These are phyloP conservation scores for Amanita muscaria DNA, from an alignment of 768 basidiomycete genomes.

Conservation along the genomic window DNA sequence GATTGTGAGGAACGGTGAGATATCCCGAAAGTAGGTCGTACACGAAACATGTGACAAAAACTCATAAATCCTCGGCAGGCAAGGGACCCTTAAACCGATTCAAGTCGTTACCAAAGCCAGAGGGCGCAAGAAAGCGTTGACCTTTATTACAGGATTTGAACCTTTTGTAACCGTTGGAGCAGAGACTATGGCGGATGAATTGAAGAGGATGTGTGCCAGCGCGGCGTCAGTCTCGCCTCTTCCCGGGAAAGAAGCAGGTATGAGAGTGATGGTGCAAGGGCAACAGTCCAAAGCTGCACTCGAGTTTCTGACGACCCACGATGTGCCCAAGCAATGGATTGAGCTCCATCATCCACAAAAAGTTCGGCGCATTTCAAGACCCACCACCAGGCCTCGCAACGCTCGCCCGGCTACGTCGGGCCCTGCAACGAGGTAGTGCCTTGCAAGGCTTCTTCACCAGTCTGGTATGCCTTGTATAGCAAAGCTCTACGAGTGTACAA, in stretches of 20 bases:
- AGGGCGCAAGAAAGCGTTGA: conserved; percentile 68
- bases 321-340: conserved; percentile 81
- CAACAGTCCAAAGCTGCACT: conserved; percentile 62
- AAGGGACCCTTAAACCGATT: conserved; percentile 67
- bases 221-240: conserved; percentile 69
- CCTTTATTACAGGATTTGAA: conserved; percentile 74
- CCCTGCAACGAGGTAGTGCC: too few relatives aligned
- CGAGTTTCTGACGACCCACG: conserved; percentile 57
- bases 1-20: conserved; percentile 49
- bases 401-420: too few relatives aligned
- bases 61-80: conserved; percentile 34
- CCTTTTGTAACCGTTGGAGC: conserved; percentile 57
- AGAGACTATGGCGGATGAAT: conserved; percentile 69
- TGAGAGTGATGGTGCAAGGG: conserved; percentile 81
- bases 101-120: conserved; percentile 60
- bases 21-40: conserved; percentile 46
- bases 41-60: not conserved
- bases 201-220: conserved; percentile 69
- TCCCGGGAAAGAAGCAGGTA: conserved; percentile 42
- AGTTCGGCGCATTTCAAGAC: too few relatives aligned
- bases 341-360: too few relatives aligned
- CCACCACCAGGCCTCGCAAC: too few relatives aligned
- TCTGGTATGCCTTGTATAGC: too few relatives aligned
- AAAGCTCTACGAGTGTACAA: too few relatives aligned
- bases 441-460: too few relatives aligned